phyloP scores from a whole-genome alignment of 768 basidiomycete genomes.

The Russula vinacea region DNA sequence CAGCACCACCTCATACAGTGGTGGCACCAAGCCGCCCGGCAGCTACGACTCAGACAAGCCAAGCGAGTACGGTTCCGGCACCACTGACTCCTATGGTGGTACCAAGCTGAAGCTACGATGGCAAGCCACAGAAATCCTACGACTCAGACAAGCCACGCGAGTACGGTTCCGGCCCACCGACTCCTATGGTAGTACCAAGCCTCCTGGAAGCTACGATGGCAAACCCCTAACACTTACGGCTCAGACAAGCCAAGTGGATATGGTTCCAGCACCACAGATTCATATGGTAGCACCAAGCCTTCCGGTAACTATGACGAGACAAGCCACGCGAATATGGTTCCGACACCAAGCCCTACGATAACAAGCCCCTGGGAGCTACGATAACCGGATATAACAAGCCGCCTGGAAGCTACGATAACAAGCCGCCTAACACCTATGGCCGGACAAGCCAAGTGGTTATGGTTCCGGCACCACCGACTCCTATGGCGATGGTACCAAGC shows the following conservation, averaged over 20 bases:
- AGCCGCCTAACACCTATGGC: too few relatives aligned
- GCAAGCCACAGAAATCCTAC: neutral
- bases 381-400: too few relatives aligned
- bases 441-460: slow-evolving; percentile 30
- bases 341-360: too few relatives aligned
- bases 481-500: neutral
- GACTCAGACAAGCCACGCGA: neutral
- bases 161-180: neutral
- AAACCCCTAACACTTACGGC: neutral
- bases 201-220: slow-evolving; percentile 28
- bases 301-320: neutral
- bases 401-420: slow-evolving; percentile 29
- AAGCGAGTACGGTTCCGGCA: slow-evolving; percentile 28
- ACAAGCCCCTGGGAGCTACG: too few relatives aligned
- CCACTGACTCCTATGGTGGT: neutral
- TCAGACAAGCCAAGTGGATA: slow-evolving; percentile 30
- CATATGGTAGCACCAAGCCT: slow-evolving; percentile 11
- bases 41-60: slow-evolving; percentile 26
- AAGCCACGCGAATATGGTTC: neutral
- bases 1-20: slow-evolving; percentile 1
- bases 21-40: slow-evolving; percentile 17
- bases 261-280: neutral
- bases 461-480: neutral
- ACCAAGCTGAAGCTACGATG: neutral
- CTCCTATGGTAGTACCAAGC: slow-evolving; percentile 9